Evolutionary conservation across 306 rosid genomes (phyloP).

Genomic region (Prunus salicina): DNA sequence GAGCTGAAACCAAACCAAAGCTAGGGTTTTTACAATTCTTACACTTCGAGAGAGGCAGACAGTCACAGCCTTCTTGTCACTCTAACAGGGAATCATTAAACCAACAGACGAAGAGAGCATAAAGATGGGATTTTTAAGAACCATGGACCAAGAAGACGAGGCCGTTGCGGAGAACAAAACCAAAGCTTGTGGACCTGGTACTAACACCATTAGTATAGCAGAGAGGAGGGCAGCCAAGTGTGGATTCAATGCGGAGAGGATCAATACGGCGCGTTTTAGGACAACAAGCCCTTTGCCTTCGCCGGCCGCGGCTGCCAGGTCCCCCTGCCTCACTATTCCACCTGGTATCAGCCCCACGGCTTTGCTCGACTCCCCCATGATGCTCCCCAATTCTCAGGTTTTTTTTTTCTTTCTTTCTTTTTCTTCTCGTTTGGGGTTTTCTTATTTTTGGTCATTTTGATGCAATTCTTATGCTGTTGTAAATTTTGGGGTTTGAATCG

Average conservation of each 20-base stretch:
- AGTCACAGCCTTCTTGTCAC: conserved; percentile 10
- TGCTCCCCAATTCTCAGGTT: conserved; percentile 77
- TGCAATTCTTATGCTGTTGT: not conserved
- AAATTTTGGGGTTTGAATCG: not conserved
- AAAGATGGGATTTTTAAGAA: not conserved
- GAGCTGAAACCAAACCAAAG: conserved; percentile 18
- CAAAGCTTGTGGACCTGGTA: not conserved
- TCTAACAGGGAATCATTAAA: not conserved
- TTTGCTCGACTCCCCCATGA: conserved; percentile 68
- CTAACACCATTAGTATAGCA: conserved; percentile 53
- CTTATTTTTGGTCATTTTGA: not conserved
- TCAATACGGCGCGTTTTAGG: conserved; percentile 43
- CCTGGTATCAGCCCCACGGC: conserved; percentile 73
- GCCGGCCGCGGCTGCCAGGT: conserved; percentile 24
- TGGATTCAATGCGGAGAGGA: conserved; percentile 57
- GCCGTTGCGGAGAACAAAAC: not conserved
- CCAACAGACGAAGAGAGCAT: not conserved
- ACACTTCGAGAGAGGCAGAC: not conserved
- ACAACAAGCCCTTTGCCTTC: conserved; percentile 32
- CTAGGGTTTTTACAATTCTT: not conserved
- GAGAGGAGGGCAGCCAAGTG: conserved; percentile 57
- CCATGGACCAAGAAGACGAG: not conserved
- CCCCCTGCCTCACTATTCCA: conserved; percentile 61
- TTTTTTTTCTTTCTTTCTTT: not conserved
- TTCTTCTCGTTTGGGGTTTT: not conserved